Conservation (phyloP, 495 filamentous ascomycete species). For the Penicillium silybi region DNA sequence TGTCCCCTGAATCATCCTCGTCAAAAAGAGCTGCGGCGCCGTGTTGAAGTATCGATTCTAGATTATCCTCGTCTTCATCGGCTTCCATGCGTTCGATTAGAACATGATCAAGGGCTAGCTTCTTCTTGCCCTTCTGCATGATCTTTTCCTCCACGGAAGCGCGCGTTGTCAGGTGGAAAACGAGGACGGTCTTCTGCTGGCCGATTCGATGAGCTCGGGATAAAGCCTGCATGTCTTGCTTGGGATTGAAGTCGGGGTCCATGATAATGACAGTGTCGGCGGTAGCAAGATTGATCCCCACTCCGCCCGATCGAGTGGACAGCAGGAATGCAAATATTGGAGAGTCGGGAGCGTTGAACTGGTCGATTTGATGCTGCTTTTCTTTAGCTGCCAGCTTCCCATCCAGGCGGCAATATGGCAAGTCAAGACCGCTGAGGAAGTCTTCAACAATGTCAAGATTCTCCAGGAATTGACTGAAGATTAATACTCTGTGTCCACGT, state of each 20-base stretch:
- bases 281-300: constrained; percentile 95
- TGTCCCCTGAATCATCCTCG: constrained; percentile 60
- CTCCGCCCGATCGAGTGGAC: constrained; percentile 89
- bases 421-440: constrained; percentile 68
- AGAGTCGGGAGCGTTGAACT: constrained; percentile 83
- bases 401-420: constrained; percentile 77
- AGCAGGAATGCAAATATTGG: constrained; percentile 83
- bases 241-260: constrained; percentile 97
- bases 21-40: constrained; percentile 84
- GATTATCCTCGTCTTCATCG: constrained; percentile 71
- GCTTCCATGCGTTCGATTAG: constrained; percentile 86
- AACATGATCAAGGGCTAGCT: constrained; percentile 88
- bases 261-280: constrained; percentile 98
- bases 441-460: constrained; percentile 90
- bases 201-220: constrained; percentile 94
- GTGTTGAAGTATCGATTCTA: constrained; percentile 85
- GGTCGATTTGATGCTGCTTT: constrained; percentile 91
- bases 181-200: constrained; percentile 90
- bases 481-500: constrained; percentile 85
- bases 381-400: constrained; percentile 73
- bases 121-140: constrained; percentile 91
- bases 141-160: constrained; percentile 92
- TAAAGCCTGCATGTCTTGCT: constrained; percentile 94
- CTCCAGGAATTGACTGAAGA: constrained; percentile 94
- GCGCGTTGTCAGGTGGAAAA: constrained; percentile 90